Evolutionary conservation across 495 filamentous ascomycete species (phyloP).

Genomic region (Penicillium malachiteum): DNA sequence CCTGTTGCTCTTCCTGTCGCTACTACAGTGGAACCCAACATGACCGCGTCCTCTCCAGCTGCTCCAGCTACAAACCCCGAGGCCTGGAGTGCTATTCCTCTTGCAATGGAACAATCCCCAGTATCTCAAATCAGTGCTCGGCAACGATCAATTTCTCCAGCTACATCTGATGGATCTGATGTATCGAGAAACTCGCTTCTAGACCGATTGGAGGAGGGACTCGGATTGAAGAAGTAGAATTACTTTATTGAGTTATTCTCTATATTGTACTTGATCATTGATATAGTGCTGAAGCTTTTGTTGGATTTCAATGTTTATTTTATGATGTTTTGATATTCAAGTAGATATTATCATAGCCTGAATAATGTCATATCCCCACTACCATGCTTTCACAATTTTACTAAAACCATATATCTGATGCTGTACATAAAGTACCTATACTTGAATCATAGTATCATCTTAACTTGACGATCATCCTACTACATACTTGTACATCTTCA

Average conservation of each 20-base stretch:
- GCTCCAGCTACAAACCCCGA: not conserved
- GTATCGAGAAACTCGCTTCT: conserved; percentile 16
- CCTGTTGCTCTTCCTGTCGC: not conserved
- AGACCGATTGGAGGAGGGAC: conserved; percentile 18
- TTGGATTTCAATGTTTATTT: not conserved
- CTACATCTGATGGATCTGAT: conserved; percentile 6
- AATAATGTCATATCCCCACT: too few relatives aligned
- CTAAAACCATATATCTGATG: too few relatives aligned
- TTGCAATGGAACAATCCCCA: not conserved
- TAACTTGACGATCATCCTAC: too few relatives aligned
- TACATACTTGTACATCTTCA: too few relatives aligned
- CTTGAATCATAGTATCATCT: too few relatives aligned
- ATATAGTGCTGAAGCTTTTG: not conserved
- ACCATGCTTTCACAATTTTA: too few relatives aligned
- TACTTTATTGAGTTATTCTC: conserved; percentile 11
- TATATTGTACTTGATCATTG: not conserved
- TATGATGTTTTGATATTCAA: too few relatives aligned
- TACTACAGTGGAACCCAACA: not conserved
- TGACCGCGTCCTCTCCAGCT: not conserved
- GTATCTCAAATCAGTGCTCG: not conserved
- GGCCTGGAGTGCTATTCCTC: not conserved
- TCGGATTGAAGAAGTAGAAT: conserved; percentile 12
- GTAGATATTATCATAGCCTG: too few relatives aligned
- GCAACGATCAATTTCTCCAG: conserved; percentile 6
- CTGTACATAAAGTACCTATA: too few relatives aligned